phyloP scores from a whole-genome alignment of 441 rosid species.

The Erysimum cheiri region DNA sequence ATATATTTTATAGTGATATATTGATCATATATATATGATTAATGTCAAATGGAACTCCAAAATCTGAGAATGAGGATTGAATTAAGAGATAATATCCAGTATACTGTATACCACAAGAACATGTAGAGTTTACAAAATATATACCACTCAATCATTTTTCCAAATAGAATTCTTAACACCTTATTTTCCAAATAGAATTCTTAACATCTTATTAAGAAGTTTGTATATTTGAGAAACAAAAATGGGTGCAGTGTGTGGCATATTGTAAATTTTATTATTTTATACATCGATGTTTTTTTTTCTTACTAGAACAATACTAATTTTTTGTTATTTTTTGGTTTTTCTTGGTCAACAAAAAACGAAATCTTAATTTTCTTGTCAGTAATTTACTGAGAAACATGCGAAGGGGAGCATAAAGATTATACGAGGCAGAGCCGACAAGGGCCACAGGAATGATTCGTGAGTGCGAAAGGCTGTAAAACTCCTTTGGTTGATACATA shows the following conservation, averaged over 20 bases:
- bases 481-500: not conserved
- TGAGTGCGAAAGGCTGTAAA: constrained; percentile 13
- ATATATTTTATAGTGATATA: not conserved
- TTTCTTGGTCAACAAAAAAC: not conserved
- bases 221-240: not conserved
- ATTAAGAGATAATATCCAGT: constrained; percentile 1
- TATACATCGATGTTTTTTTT: not conserved
- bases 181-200: not conserved
- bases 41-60: not conserved
- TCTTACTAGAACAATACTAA: not conserved
- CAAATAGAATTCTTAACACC: not conserved
- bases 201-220: not conserved
- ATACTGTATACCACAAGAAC: not conserved
- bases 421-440: constrained; percentile 18
- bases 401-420: constrained; percentile 13
- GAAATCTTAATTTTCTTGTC: constrained; percentile 21
- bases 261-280: not conserved
- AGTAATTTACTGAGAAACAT: constrained; percentile 12
- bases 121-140: not conserved
- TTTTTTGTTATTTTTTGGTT: not conserved
- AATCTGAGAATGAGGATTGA: not conserved
- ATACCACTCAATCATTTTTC: not conserved
- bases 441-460: constrained; percentile 32
- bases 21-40: not conserved
- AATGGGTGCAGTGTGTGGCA: not conserved